These are phyloP conservation scores for Aspergillus novofumigatus DNA, from an alignment of 2,329 filamentous ascomycete species.

Conservation along the genomic window DNA sequence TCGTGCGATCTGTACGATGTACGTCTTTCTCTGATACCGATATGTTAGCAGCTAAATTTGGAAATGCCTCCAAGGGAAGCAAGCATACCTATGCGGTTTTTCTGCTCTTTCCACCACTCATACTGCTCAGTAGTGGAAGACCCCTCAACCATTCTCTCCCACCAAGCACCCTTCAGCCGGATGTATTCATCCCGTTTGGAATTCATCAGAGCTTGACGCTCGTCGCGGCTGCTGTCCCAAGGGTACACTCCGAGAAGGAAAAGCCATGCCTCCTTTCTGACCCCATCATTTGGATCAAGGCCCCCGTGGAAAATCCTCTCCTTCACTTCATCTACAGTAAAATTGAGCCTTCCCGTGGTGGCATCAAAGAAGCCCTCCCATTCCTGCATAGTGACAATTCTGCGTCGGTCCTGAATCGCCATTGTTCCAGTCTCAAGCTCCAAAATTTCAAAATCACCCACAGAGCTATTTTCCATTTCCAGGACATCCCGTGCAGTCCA, in stretches of 20 bases:
- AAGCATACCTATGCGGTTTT: slow-evolving; percentile 78
- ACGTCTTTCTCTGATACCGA: slow-evolving; percentile 84
- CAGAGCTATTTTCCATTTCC: slow-evolving; percentile 88
- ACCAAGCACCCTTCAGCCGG: slow-evolving; percentile 89
- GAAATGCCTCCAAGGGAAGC: not conserved
- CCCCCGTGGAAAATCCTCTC: slow-evolving; percentile 97
- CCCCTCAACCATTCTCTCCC: slow-evolving; percentile 85
- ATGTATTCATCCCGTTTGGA: slow-evolving; percentile 91
- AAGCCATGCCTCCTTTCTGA: slow-evolving; percentile 93
- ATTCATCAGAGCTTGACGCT: slow-evolving; percentile 76
- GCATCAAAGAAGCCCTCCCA: slow-evolving; percentile 89
- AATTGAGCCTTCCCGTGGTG: slow-evolving; percentile 65
- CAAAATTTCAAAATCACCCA: slow-evolving; percentile 92
- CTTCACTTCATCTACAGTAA: slow-evolving; percentile 90
- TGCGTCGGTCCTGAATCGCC: slow-evolving; percentile 71
- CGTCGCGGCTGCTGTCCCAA: slow-evolving; percentile 85
- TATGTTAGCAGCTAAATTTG: slow-evolving; percentile 25
- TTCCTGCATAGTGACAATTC: slow-evolving; percentile 73
- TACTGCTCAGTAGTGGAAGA: slow-evolving; percentile 74
- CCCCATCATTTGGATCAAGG: slow-evolving; percentile 80
- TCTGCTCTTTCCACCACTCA: slow-evolving; percentile 97
- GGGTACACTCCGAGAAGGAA: slow-evolving; percentile 88
- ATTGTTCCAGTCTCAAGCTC: slow-evolving; percentile 71
- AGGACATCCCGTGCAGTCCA: slow-evolving; percentile 92
- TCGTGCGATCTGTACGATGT: slow-evolving; percentile 89